phyloP scores from a whole-genome alignment of 169 alveolate species.

The Sarcocystis neurona region DNA sequence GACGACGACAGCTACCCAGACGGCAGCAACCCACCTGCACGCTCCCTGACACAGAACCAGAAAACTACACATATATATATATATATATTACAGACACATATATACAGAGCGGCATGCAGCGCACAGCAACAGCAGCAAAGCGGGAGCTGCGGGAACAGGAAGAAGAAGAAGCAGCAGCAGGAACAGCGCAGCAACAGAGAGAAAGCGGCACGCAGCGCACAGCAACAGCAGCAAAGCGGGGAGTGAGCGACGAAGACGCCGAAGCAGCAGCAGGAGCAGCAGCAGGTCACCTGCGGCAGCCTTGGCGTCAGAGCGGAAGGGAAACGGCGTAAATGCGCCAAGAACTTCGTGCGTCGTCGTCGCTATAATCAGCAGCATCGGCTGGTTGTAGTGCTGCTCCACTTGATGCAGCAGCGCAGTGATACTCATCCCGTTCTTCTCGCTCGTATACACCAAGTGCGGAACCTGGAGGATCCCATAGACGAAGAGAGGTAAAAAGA shows the following conservation, averaged over 20 bases:
- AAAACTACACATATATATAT: not conserved
- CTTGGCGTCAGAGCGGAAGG: not conserved
- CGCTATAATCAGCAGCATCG: not conserved
- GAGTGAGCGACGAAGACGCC: too few relatives aligned
- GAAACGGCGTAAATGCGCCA: not conserved
- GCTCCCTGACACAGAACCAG: too few relatives aligned
- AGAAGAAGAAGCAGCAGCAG: too few relatives aligned
- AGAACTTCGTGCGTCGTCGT: not conserved
- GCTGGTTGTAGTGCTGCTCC: not conserved
- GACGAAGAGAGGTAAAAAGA: not conserved
- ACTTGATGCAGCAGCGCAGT: not conserved
- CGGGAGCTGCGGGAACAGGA: not conserved
- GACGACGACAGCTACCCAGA: too few relatives aligned
- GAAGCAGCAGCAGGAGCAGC: too few relatives aligned
- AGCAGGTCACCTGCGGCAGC: not conserved
- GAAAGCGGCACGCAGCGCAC: too few relatives aligned
- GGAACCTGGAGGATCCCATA: not conserved
- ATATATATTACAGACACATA: not conserved
- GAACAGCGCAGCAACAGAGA: too few relatives aligned
- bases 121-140: not conserved
- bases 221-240: not conserved
- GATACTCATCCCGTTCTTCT: constrained; percentile 1
- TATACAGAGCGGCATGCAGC: not conserved
- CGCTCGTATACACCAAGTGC: not conserved
- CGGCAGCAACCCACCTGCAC: too few relatives aligned